phyloP scores from a whole-genome alignment of 1,284 basidiomycete species.

The Puccinia coronata region DNA sequence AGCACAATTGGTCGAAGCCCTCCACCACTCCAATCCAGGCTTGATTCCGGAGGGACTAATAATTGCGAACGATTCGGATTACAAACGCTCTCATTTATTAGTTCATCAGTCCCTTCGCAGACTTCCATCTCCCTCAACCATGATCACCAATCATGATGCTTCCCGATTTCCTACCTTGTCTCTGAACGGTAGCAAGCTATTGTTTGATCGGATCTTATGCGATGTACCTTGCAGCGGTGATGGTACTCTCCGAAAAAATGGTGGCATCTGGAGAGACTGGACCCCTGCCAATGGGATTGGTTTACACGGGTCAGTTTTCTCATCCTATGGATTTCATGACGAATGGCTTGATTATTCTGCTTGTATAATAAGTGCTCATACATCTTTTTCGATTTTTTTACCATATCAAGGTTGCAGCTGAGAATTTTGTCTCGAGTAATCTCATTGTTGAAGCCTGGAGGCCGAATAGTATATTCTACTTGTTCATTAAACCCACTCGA shows the following conservation, averaged over 20 bases:
- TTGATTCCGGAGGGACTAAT: constrained; percentile 70
- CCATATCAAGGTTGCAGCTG: constrained; percentile 71
- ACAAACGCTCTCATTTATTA: constrained; percentile 91
- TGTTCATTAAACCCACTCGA: constrained; percentile 97
- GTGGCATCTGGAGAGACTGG: constrained; percentile 95
- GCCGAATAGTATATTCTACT: constrained; percentile 94
- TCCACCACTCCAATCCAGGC: constrained; percentile 66
- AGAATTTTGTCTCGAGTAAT: constrained; percentile 90
- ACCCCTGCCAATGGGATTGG: constrained; percentile 83
- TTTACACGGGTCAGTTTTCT: constrained; percentile 78
- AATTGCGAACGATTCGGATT: constrained; percentile 87
- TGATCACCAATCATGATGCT: constrained; percentile 96
- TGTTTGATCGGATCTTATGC: constrained; percentile 91
- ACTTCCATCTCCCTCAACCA: constrained; percentile 83
- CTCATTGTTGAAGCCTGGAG: constrained; percentile 79
- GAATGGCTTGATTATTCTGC: too few relatives aligned
- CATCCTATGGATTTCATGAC: too few relatives aligned
- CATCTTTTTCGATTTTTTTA: constrained; percentile 15
- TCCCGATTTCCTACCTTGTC: constrained; percentile 79
- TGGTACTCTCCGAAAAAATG: constrained; percentile 91
- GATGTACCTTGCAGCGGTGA: constrained; percentile 98
- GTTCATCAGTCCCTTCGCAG: constrained; percentile 91
- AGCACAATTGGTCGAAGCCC: constrained; percentile 83
- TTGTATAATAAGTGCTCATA: too few relatives aligned
- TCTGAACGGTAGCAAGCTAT: constrained; percentile 63